phyloP scores from a whole-genome alignment of 371 early-diverging fungal species.

The Funneliformis caledonium region DNA sequence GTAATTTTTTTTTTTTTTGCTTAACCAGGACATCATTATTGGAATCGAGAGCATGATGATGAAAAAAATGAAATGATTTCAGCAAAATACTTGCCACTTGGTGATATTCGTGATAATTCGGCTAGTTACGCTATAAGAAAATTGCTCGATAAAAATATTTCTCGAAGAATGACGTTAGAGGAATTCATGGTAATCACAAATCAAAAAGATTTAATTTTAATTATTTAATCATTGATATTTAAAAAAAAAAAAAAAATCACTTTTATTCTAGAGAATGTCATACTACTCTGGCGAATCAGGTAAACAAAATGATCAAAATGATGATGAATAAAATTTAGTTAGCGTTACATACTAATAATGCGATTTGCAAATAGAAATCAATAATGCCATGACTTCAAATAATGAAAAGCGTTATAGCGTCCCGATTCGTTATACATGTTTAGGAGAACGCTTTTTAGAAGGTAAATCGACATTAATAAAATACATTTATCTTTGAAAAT shows the following conservation, averaged over 20 bases:
- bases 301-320: background rate
- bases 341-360: too few relatives aligned
- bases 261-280: background rate
- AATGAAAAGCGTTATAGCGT: too few relatives aligned
- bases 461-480: background rate
- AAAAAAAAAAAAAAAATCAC: too few relatives aligned
- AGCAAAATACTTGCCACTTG: background rate
- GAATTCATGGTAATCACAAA: background rate
- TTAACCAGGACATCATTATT: constrained; percentile 12
- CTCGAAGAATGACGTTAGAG: background rate
- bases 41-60: background rate
- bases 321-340: background rate
- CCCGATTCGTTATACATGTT: too few relatives aligned
- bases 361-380: too few relatives aligned
- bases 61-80: background rate
- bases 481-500: background rate
- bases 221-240: background rate
- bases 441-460: background rate
- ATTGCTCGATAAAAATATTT: background rate
- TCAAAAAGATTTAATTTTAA: background rate
- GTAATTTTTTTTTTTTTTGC: background rate
- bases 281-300: background rate
- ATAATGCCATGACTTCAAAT: too few relatives aligned
- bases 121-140: background rate
- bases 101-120: background rate